Evolutionary conservation across 345 rosid species (phyloP), one percentile per base, ranked within the genome.

Genomic region (Trapa incisa): DNA sequence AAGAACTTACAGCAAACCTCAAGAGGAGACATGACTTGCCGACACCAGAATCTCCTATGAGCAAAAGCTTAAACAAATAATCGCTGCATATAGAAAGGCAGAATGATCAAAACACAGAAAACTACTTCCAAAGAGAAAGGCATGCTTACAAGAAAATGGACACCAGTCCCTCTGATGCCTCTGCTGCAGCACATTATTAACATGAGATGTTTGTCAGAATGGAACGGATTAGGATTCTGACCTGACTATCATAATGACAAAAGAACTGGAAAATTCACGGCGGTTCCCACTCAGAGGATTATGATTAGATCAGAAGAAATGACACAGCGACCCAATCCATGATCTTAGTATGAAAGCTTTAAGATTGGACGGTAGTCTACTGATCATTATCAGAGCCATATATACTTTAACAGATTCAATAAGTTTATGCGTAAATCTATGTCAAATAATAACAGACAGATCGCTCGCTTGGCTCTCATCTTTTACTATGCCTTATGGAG

Each of bases 1-100:
- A 52, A 15, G 47, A 68, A 75, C 87, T 83, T 65, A 82, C 93
- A 56, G 85, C 85, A 42, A 79, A 82, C 69, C 85, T 61, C 64
- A 82, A 81, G 50, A 82, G 85, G 52, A 82, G 76, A 53, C 85
- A 77, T 29, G 85, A 82, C 74, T 82, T 82, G 47, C 85, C 83
- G 6, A 79, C 85, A 42, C 83, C 79, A 8, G 85, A 82, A 69
- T 82, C 85, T 41, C 85, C 85, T 33, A 82, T 79, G 43, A 82
- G 77, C 78, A 82, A 65, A 72, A 79, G 85, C 78, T 82, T 77
- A 38, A 82, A 82, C 71, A 82, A 80, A 36, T 82, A 82, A 72
- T 87, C 93, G 63, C 93, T 87, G 79, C 70, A 65, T 67, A 68
- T 29, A 42, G 62, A 9, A 4, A 1, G 22, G 33, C 35, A 6